These are phyloP conservation scores for Apiotrichum laibachii DNA, from an alignment of 1,284 basidiomycete species.

Conservation along the genomic window DNA sequence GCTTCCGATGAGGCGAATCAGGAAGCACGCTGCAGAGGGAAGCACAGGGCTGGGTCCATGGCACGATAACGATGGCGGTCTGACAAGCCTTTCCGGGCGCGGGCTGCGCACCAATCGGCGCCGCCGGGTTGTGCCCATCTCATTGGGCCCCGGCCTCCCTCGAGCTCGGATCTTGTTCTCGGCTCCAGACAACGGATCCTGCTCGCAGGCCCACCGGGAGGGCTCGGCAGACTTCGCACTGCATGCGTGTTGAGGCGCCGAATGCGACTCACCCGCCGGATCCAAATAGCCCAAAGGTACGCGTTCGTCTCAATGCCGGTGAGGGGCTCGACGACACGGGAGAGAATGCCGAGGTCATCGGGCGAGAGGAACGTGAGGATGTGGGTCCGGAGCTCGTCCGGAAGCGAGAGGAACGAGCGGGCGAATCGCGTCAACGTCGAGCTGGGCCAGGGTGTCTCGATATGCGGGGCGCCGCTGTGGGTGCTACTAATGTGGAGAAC, in stretches of 20 bases:
- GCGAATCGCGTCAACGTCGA: conserved; percentile 13
- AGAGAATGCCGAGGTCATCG: conserved; percentile 28
- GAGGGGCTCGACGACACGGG: conserved; percentile 21
- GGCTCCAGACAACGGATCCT: too few relatives aligned
- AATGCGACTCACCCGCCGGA: conserved; percentile 14
- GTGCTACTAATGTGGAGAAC: too few relatives aligned
- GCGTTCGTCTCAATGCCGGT: conserved; percentile 24
- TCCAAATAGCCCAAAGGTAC: conserved; percentile 26
- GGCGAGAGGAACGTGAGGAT: conserved; percentile 30
- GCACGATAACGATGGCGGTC: too few relatives aligned
- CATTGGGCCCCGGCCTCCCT: too few relatives aligned
- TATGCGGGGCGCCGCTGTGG: background rate
- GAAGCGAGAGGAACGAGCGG: conserved; percentile 20
- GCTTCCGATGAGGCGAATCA: background rate
- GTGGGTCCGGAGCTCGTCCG: conserved; percentile 23
- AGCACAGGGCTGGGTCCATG: too few relatives aligned
- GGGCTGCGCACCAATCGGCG: too few relatives aligned
- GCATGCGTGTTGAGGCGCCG: background rate
- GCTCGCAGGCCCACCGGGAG: too few relatives aligned
- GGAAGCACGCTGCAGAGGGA: background rate
- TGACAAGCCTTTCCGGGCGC: too few relatives aligned
- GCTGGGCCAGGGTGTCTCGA: background rate
- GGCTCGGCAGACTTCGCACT: too few relatives aligned
- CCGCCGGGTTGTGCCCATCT: too few relatives aligned
- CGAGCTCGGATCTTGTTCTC: too few relatives aligned